Conservation (phyloP, 306 rosid species). For the Corylus avellana region DNA sequence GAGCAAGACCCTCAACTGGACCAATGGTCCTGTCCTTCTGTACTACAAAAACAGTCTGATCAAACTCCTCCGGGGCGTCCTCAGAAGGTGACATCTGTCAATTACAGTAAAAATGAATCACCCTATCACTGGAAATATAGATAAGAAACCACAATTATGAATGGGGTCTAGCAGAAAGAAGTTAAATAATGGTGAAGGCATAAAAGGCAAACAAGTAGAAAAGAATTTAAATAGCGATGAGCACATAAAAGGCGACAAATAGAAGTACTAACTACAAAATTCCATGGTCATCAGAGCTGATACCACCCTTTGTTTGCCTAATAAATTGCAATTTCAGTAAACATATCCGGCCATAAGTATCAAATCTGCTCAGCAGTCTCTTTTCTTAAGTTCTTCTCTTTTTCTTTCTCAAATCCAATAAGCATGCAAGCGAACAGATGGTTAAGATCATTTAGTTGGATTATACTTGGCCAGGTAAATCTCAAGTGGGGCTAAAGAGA, state of each 20-base stretch:
- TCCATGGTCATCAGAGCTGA: not conserved
- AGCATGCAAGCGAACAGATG: constrained; percentile 4
- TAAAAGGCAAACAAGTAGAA: not conserved
- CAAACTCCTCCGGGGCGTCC: constrained; percentile 92
- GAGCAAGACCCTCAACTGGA: constrained; percentile 63
- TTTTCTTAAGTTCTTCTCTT: not conserved
- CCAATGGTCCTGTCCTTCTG: constrained; percentile 52
- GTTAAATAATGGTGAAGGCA: not conserved
- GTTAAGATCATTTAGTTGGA: constrained; percentile 10
- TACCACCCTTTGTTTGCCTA: not conserved
- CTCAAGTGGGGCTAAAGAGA: not conserved
- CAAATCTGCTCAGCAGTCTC: not conserved
- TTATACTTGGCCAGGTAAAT: not conserved
- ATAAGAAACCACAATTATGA: constrained; percentile 1
- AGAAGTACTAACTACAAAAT: not conserved
- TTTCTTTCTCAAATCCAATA: not conserved
- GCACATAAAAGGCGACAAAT: not conserved
- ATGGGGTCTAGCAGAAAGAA: not conserved
- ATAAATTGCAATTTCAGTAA: not conserved
- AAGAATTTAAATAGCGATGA: not conserved
- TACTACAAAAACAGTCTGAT: constrained; percentile 81
- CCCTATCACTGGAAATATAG: constrained; percentile 20
- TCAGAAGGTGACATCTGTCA: constrained; percentile 75
- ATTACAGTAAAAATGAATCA: constrained; percentile 27
- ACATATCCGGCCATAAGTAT: not conserved